Base-by-base conservation (phyloP, 441 rosid genomes). In the Melastoma candidum region DNA sequence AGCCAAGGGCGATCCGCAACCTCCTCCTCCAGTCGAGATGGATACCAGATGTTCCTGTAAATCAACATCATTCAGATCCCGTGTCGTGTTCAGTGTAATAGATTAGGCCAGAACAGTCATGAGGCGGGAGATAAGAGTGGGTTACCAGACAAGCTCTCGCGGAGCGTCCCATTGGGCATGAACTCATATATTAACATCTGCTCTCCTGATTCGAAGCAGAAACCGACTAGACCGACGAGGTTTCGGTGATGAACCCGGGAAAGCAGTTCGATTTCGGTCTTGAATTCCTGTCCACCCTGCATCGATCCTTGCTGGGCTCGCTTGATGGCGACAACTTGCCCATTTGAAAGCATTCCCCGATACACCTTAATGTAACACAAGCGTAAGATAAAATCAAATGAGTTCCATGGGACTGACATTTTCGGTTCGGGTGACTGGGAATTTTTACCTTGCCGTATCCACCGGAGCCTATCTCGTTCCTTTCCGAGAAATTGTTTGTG, bases 231-330 rank as follows among this genome's bases (percentile, higher is more conserved):
- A n/a, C 85, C 93, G 1, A 89, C 90, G 2, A 93, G 85, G 63
- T 93, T 93, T 71, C 86, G 89, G 77, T 93, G 99, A 72, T 93
- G 99, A 55, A 89, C 97, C 63, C 99, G 67, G 7, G 99, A 93
- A 47, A 93, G 93, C 81, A 93, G 68, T 74, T 93, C 99, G 26
- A 93, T 88, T 68, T 93, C 99, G 46, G 95, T 93, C 74, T 87
- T 88, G 90, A 93, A 89, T 71, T 93, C 99, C 11, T 61, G 77
- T 0, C 96, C 97, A 1, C 99, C 95, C 76, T 93, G 99, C 81
- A 82, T 80, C 26, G 97, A 93, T 68, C 95, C 99, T 44, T 75
- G 82, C 63, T 84, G 88, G 55, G 99, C 97, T 73, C 97, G 80
- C 73, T 93, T 89, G 57, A 93, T 86, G n/a, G 99, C 99, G 58